Conservation (phyloP, 257 asterid species). For the Lycium ferocissimum region DNA sequence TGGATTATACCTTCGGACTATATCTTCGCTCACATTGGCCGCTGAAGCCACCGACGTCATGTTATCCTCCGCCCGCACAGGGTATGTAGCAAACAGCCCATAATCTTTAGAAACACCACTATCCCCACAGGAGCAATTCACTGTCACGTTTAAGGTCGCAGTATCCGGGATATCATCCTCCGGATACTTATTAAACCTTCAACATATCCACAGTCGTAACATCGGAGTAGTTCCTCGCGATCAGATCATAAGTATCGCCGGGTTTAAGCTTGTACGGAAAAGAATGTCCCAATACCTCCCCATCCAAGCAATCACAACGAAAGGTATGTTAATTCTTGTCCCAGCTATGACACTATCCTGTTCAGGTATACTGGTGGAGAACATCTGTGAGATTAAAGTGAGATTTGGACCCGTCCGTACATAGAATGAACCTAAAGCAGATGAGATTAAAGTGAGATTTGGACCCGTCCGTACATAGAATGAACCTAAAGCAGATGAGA, state of each 20-base stretch:
- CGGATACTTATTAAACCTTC: constrained; percentile 50
- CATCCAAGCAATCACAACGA: constrained; percentile 61
- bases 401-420: constrained; percentile 42
- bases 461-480: constrained; percentile 48
- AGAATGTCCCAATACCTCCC: not conserved
- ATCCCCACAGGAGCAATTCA: constrained; percentile 90
- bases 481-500: constrained; percentile 72
- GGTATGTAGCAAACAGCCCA: constrained; percentile 84
- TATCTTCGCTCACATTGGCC: constrained; percentile 53
- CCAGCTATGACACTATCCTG: constrained; percentile 53
- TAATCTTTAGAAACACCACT: constrained; percentile 48
- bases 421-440: constrained; percentile 74
- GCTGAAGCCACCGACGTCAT: constrained; percentile 55
- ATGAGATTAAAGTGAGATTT: too few species aligned
- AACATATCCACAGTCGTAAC: constrained; percentile 43
- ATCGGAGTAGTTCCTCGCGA: not conserved
- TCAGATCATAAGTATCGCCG: not conserved
- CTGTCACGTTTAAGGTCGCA: constrained; percentile 58
- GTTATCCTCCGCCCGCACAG: constrained; percentile 62
- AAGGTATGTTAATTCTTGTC: constrained; percentile 60
- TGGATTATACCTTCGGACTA: constrained; percentile 67
- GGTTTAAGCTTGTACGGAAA: not conserved
- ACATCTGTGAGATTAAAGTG: constrained; percentile 41
- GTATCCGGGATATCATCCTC: constrained; percentile 55
- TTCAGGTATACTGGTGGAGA: not conserved